Evolutionary conservation across 2,329 filamentous ascomycete genomes (phyloP), one percentile per base, ranked within the genome.

Genomic region (Penicillium italicum): DNA sequence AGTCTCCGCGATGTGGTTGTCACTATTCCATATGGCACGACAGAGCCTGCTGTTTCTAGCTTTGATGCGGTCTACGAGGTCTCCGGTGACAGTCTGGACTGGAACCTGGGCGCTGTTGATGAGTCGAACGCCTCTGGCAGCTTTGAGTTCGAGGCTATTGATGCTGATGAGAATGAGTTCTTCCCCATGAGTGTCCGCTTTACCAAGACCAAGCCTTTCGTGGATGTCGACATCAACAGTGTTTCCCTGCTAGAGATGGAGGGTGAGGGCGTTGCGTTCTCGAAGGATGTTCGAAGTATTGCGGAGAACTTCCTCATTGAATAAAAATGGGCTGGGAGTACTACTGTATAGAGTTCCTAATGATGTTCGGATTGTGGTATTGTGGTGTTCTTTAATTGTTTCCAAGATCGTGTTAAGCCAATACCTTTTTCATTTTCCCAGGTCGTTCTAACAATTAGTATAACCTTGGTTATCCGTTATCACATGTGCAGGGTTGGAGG

Each of bases 111-210:
- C 58, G 83, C 85, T 5, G 86, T 97, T 38, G 89, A 92, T 67
- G 87, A 91, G 48, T 87, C 87, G 55, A 96, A 94, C 71, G 77
- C 86, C 18, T 91, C 81, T 38, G 94, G 94, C 18, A 88, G 89
- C 44, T 97, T 99, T 69, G 94, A 99, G 73, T 97, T 99, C 64
- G 94, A 97, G 75, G 91, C 91, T 1, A 86, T 90, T 11, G 90
- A 92, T 63, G 85, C 86, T 53, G 90, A 93, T 65, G 94, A 97
- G 71, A 87, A 90, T 54, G 92, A 97, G 66, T 97, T 97, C 79
- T 99, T 99, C 85, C 94, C 94, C 1, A 97, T 99, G 92, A 88
- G 84, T 51, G 86, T 97, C 58, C 84, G 86, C 52, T 99, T 99
- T 76, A 87, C 85, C 61, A 97, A 96, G 82, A 83, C 85, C 40